Conservation (phyloP, 1,139 yeast species). For the Kluyveromyces sp. region DNA sequence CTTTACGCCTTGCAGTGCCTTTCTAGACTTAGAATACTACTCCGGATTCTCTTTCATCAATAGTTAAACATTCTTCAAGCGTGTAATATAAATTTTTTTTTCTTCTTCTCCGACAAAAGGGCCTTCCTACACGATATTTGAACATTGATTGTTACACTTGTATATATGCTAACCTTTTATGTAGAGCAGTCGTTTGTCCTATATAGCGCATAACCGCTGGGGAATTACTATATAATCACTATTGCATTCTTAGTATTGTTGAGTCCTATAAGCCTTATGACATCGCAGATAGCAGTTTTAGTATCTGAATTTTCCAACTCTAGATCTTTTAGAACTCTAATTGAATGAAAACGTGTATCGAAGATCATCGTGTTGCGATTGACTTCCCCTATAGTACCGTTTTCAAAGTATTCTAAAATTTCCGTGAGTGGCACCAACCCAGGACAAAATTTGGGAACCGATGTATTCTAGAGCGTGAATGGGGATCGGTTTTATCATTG, state of each 20-base stretch:
- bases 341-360: constrained; percentile 16
- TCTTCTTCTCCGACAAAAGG: too few relatives aligned
- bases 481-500: constrained; percentile 10
- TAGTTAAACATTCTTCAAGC: too few relatives aligned
- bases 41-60: background rate
- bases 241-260: constrained; percentile 26
- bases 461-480: background rate
- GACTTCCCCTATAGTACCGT: constrained; percentile 17
- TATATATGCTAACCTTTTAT: too few relatives aligned
- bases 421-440: constrained; percentile 47
- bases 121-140: background rate
- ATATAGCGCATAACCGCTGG: background rate
- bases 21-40: too few relatives aligned
- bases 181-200: too few relatives aligned
- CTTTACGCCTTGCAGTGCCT: too few relatives aligned
- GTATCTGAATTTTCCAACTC: constrained; percentile 16
- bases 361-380: constrained; percentile 20
- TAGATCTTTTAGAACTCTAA: constrained; percentile 19
- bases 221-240: constrained; percentile 16
- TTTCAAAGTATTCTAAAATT: constrained; percentile 28
- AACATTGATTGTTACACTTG: background rate
- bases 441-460: constrained; percentile 31
- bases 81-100: too few relatives aligned
- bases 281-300: constrained; percentile 33
- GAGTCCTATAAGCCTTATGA: constrained; percentile 39